phyloP scores from a whole-genome alignment of 1,284 basidiomycete genomes.

The Anthracocystis panici-leucophaei region DNA sequence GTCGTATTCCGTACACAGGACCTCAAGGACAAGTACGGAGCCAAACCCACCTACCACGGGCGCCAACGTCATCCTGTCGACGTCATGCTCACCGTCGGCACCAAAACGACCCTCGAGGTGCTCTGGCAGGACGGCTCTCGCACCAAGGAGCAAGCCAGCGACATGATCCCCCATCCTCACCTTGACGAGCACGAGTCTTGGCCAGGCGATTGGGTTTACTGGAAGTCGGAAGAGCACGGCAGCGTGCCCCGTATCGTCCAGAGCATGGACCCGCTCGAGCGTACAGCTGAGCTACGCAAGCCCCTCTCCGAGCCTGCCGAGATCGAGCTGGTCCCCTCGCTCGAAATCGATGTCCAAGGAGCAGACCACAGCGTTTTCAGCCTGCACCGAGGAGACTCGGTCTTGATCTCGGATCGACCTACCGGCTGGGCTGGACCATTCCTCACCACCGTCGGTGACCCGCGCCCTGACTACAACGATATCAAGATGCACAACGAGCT shows the following conservation, averaged over 20 bases:
- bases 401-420: conserved; percentile 77
- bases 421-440: conserved; percentile 73
- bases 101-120: conserved; percentile 78
- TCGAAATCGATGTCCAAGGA: conserved; percentile 89
- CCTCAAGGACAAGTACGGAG: conserved; percentile 46
- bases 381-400: conserved; percentile 83
- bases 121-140: conserved; percentile 87
- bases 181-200: conserved; percentile 70
- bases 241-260: conserved; percentile 79
- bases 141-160: conserved; percentile 75
- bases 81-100: conserved; percentile 75
- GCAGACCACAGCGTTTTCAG: conserved; percentile 73
- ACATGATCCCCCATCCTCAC: conserved; percentile 80
- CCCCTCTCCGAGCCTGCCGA: conserved; percentile 56
- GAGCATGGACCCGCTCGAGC: conserved; percentile 63
- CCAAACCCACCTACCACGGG: conserved; percentile 42
- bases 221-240: conserved; percentile 79
- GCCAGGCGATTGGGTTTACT: conserved; percentile 90
- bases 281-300: conserved; percentile 61
- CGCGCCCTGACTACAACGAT: conserved; percentile 37
- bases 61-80: conserved; percentile 36
- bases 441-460: conserved; percentile 46
- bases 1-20: conserved; percentile 62
- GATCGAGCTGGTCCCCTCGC: conserved; percentile 80
- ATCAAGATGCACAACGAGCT: conserved; percentile 34